A percentile compares a stretch with the other conserved stretches of the same genome.
These are phyloP conservation scores for Ceratocystis lukuohia DNA, from an alignment of 2,329 filamentous ascomycete species.

Conservation along the genomic window DNA sequence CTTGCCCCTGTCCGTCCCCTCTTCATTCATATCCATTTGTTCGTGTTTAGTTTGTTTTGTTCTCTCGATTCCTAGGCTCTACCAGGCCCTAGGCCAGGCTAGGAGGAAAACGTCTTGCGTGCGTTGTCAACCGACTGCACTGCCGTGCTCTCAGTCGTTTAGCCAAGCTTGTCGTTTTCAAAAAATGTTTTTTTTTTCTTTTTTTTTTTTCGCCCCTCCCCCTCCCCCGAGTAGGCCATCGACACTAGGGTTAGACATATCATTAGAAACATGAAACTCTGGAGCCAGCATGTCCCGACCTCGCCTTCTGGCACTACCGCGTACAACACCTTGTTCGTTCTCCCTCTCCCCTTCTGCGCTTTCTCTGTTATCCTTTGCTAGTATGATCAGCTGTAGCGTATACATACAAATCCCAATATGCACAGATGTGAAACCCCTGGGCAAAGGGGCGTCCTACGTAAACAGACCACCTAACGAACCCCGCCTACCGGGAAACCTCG, in stretches of 20 bases:
- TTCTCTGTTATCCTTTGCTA: neutral
- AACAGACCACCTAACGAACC: constrained; percentile 4
- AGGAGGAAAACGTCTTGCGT: neutral
- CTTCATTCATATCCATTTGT: neutral
- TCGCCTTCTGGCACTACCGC: neutral
- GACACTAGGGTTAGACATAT: neutral
- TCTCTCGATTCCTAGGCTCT: neutral
- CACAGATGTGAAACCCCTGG: constrained; percentile 1
- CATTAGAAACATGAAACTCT: neutral
- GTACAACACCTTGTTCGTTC: neutral
- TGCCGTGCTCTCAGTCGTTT: neutral
- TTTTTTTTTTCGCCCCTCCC: neutral
- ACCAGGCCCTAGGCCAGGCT: neutral
- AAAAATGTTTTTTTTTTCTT: neutral
- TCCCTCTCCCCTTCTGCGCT: neutral
- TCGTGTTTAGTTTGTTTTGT: neutral
- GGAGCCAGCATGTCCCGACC: neutral
- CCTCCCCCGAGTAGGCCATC: neutral
- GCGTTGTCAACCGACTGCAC: neutral
- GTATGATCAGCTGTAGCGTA: neutral
- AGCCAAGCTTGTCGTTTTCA: neutral
- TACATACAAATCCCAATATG: neutral
- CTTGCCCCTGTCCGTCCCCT: neutral
- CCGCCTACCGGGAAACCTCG: neutral
- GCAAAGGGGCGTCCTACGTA: neutral